phyloP scores from a whole-genome alignment of 108 stramenopile species.

The Chaetoceros muelleri region DNA sequence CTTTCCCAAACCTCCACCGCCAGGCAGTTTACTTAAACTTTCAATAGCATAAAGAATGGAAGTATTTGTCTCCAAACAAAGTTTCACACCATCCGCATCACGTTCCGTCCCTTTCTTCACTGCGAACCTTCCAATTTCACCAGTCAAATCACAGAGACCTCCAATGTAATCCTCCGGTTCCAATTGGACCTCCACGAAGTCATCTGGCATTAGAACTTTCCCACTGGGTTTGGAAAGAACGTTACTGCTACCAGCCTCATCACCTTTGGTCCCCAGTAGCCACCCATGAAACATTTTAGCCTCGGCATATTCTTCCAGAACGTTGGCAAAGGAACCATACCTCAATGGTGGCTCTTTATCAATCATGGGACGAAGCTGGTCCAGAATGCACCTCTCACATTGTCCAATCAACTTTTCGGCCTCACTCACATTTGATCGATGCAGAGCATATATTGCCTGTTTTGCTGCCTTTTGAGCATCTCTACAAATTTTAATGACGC shows the following conservation, averaged over 20 bases:
- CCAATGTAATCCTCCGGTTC: conserved; percentile 84
- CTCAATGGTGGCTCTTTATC: conserved; percentile 70
- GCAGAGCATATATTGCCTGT: conserved; percentile 85
- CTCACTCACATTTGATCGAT: conserved; percentile 51
- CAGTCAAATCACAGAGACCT: conserved; percentile 91
- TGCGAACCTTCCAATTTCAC: conserved; percentile 90
- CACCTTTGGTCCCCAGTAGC: conserved; percentile 32
- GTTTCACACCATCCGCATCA: conserved; percentile 53
- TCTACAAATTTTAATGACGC: conserved; percentile 78
- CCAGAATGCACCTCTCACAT: conserved; percentile 51
- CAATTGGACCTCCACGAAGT: conserved; percentile 33
- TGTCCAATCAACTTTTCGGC: conserved; percentile 42
- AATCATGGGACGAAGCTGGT: conserved; percentile 61
- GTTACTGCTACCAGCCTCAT: conserved; percentile 3
- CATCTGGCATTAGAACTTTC: conserved; percentile 24
- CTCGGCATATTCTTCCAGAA: conserved; percentile 90
- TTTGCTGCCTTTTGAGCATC: conserved; percentile 91
- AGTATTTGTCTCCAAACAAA: conserved; percentile 53
- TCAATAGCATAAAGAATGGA: conserved; percentile 34
- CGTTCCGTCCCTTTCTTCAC: conserved; percentile 79
- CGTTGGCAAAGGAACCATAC: conserved; percentile 43
- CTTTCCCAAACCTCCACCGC: conserved; percentile 31
- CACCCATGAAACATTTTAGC: conserved; percentile 85
- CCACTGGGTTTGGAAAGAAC: conserved; percentile 22
- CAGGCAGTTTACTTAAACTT: conserved; percentile 36